phyloP scores from a whole-genome alignment of 345 rosid genomes.

The Arabis alpina region DNA sequence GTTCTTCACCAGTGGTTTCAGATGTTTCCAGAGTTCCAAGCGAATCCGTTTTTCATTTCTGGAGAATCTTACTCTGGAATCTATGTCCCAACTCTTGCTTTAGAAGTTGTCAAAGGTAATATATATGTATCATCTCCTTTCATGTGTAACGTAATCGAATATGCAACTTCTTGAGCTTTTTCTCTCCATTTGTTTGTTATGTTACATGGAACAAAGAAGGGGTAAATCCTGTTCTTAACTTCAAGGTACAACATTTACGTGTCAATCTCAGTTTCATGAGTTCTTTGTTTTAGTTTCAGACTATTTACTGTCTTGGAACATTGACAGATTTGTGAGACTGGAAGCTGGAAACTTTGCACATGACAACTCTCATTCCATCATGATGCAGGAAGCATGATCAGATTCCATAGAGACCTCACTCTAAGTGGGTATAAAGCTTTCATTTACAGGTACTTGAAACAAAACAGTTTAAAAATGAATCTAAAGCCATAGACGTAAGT shows the following conservation, averaged over 20 bases:
- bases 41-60: constrained; percentile 78
- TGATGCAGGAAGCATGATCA: constrained; percentile 90
- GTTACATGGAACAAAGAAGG: constrained; percentile 60
- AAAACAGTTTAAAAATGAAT: neutral
- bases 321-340: constrained; percentile 52
- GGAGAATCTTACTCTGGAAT: constrained; percentile 98
- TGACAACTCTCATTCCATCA: constrained; percentile 49
- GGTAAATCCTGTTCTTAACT: too few relatives aligned
- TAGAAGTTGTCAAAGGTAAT: constrained; percentile 77
- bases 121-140: constrained; percentile 9
- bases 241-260: too few relatives aligned
- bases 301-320: neutral
- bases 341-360: constrained; percentile 65
- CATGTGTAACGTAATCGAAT: neutral
- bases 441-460: constrained; percentile 66
- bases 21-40: constrained; percentile 72
- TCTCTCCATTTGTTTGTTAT: neutral
- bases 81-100: constrained; percentile 90
- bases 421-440: constrained; percentile 72
- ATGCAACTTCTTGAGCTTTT: neutral
- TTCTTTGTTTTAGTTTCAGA: neutral
- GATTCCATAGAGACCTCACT: constrained; percentile 81
- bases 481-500: neutral
- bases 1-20: constrained; percentile 75
- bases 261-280: neutral